Conservation (phyloP, 805 yeast species). For the Danielia oregonensis region DNA sequence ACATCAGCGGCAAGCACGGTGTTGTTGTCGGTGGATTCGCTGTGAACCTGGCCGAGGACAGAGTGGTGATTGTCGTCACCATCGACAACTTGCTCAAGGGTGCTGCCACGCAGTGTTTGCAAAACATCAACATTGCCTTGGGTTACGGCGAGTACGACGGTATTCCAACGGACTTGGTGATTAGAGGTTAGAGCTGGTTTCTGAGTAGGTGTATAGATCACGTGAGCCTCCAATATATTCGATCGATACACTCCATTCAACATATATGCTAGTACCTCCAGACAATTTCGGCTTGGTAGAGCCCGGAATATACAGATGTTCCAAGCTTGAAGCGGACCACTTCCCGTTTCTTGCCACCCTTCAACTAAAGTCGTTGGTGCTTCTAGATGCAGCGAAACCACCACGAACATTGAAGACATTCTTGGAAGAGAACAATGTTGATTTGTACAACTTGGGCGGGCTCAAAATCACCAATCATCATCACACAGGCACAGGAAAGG, state of each 20-base stretch:
- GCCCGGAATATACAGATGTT: slow-evolving; percentile 76
- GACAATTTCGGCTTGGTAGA: slow-evolving; percentile 91
- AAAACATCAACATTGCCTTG: slow-evolving; percentile 86
- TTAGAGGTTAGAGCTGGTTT: slow-evolving; percentile 1
- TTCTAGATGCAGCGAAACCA: slow-evolving; percentile 84
- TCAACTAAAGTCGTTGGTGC: slow-evolving; percentile 60
- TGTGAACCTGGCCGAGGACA: slow-evolving; percentile 79
- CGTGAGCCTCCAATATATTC: no score
- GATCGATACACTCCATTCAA: no score
- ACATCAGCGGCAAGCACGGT: slow-evolving; percentile 91
- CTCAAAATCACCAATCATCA: slow-evolving; percentile 38
- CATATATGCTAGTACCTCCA: slow-evolving; percentile 94
- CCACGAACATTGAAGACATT: slow-evolving; percentile 66
- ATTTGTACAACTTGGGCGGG: slow-evolving; percentile 46
- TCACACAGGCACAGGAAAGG: slow-evolving; percentile 16
- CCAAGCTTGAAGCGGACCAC: slow-evolving; percentile 71
- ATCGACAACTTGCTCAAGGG: slow-evolving; percentile 96
- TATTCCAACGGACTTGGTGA: slow-evolving; percentile 64
- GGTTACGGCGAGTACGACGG: slow-evolving; percentile 95
- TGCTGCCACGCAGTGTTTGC: slow-evolving; percentile 97
- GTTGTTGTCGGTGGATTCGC: slow-evolving; percentile 95
- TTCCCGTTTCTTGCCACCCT: slow-evolving; percentile 76
- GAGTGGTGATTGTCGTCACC: slow-evolving; percentile 92
- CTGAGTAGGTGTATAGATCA: no score
- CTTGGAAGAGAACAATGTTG: slow-evolving; percentile 53